Percentiles rank a stretch among this genome's conserved stretches.
Conservation (phyloP, 23 red algal genomes). For the Gracilaria domingensis region DNA sequence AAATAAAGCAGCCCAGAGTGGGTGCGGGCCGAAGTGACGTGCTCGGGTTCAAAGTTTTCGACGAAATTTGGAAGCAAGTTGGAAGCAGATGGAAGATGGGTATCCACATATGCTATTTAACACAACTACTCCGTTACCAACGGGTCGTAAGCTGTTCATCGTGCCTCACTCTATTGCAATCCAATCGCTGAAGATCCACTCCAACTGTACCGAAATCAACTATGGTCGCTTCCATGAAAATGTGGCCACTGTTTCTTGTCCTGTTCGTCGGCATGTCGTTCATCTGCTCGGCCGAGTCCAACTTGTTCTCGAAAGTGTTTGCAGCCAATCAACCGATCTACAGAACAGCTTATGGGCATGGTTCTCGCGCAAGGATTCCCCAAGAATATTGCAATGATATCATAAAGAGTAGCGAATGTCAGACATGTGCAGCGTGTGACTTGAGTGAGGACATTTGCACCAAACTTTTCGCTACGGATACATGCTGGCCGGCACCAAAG, state of each 20-base stretch:
- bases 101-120: neutral
- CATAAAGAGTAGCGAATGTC: neutral
- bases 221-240: constrained; percentile 10
- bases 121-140: neutral
- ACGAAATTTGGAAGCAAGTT: neutral
- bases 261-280: neutral
- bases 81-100: neutral
- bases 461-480: neutral
- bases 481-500: constrained; percentile 2
- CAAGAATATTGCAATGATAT: neutral
- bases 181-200: neutral
- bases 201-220: neutral
- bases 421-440: neutral
- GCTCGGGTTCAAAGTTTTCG: neutral
- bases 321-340: neutral
- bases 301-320: neutral
- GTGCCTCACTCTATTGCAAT: neutral
- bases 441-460: neutral
- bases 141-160: neutral
- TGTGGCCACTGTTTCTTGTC: neutral
- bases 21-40: constrained; percentile 18
- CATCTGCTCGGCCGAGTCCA: neutral
- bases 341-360: neutral
- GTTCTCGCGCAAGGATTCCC: neutral
- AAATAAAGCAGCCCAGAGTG: too few relatives aligned